Evolutionary conservation across 139 green algal species (phyloP).

Genomic region (Picochlorum sp.): DNA sequence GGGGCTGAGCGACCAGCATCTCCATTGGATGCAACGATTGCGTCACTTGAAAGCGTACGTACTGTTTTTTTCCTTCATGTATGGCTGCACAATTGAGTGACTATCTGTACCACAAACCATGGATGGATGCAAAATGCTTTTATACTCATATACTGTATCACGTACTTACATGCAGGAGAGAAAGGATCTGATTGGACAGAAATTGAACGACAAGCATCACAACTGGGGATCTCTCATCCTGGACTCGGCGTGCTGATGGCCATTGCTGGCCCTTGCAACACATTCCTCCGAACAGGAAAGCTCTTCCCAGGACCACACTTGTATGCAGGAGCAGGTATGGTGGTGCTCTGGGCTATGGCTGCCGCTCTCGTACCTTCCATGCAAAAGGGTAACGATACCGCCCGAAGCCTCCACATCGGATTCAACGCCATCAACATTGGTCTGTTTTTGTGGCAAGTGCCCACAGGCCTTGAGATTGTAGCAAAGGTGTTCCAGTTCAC

Average conservation of each 20-base stretch:
- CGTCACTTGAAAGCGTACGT: conserved; percentile 65
- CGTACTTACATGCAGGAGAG: conserved; percentile 54
- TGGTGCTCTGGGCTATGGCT: conserved; percentile 83
- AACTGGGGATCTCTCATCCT: conserved; percentile 79
- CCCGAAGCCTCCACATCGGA: conserved; percentile 80
- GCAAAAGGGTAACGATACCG: conserved; percentile 91
- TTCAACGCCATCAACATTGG: conserved; percentile 80
- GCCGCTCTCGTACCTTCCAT: conserved; percentile 86
- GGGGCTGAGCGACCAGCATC: conserved; percentile 27
- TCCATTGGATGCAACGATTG: conserved; percentile 48
- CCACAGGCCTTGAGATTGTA: conserved; percentile 94
- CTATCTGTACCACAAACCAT: neutral
- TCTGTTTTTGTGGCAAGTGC: conserved; percentile 89
- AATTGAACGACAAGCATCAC: conserved; percentile 71
- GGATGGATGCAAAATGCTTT: too few species aligned
- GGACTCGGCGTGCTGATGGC: conserved; percentile 70
- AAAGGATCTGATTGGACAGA: conserved; percentile 66
- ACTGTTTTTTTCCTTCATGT: neutral
- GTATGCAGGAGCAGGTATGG: conserved; percentile 85
- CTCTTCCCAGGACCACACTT: conserved; percentile 98
- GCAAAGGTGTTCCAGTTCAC: conserved; percentile 82
- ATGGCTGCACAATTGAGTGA: neutral
- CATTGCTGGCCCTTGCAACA: conserved; percentile 87
- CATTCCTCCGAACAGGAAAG: conserved; percentile 86
- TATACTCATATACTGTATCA: neutral